A percentile compares a stretch with the other conserved stretches of the same genome.
These are phyloP conservation scores for Zostera marina DNA, from an alignment of 116 monocot genomes.

Conservation along the genomic window DNA sequence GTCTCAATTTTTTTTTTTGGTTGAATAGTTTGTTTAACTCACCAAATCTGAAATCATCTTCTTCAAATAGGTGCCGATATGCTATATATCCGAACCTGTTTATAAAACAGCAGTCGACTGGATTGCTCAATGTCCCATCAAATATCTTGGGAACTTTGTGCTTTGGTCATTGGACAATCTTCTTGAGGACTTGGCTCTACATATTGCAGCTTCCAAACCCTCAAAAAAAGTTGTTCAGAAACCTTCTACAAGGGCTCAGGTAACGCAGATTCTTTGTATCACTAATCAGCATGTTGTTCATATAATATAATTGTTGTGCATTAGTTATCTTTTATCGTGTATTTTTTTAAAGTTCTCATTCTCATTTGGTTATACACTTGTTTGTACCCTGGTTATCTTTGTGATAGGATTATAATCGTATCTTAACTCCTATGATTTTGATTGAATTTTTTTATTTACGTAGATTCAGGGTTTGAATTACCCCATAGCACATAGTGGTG, in stretches of 20 bases:
- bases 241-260: conserved; percentile 65
- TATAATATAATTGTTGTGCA: not conserved
- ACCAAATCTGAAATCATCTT: not conserved
- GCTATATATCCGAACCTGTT: conserved; percentile 64
- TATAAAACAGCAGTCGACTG: conserved; percentile 72
- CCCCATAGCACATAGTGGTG: no score
- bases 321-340: no score
- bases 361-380: no score
- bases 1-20: no score
- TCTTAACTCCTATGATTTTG: no score
- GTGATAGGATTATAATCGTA: no score
- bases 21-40: not conserved
- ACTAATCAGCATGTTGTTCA: not conserved
- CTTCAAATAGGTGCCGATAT: conserved; percentile 31
- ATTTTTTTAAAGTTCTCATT: no score
- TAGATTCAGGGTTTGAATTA: no score
- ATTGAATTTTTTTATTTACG: no score
- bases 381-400: no score
- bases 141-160: conserved; percentile 55
- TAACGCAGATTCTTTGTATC: not conserved
- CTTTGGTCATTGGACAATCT: conserved; percentile 77
- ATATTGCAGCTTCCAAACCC: conserved; percentile 34
- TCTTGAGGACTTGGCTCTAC: conserved; percentile 47
- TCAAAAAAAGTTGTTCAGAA: conserved; percentile 49
- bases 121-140: conserved; percentile 51